A percentile compares a stretch with the other conserved stretches of the same genome.
These are phyloP conservation scores for Alliaria petiolata DNA, from an alignment of 345 rosid species.

Conservation along the genomic window DNA sequence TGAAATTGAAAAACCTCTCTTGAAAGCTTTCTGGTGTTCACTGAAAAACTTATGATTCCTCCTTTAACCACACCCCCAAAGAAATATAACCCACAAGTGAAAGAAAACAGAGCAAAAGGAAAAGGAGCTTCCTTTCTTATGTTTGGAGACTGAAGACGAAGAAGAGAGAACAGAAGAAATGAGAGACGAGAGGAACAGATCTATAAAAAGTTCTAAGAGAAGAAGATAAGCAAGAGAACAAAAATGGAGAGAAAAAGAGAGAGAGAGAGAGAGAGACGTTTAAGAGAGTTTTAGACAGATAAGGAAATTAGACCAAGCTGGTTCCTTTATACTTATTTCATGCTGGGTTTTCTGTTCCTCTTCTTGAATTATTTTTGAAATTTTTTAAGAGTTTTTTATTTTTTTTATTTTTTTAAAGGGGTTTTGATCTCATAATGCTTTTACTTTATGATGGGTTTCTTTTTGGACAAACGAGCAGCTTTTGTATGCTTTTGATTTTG, in stretches of 20 bases:
- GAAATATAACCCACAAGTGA: conserved; percentile 7
- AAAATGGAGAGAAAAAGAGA: neutral
- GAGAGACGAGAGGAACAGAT: conserved; percentile 2
- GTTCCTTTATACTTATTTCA: conserved; percentile 38
- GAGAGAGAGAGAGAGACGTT: conserved; percentile 14
- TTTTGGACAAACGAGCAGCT: conserved; percentile 42
- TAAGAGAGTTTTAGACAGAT: conserved; percentile 36
- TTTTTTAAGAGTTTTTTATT: neutral
- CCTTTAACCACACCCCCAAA: conserved; percentile 22
- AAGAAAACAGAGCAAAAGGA: neutral
- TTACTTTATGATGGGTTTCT: conserved; percentile 39
- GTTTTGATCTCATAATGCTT: conserved; percentile 35
- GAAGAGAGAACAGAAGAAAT: neutral
- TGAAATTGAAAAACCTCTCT: conserved; percentile 13
- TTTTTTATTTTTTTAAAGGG: neutral
- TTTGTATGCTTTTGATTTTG: conserved; percentile 37
- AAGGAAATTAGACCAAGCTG: conserved; percentile 31
- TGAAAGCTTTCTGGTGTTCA: conserved; percentile 11
- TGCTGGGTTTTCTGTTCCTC: conserved; percentile 30
- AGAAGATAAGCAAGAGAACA: conserved; percentile 11
- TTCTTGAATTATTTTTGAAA: conserved; percentile 19
- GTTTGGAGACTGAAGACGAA: conserved; percentile 29
- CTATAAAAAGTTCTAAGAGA: neutral
- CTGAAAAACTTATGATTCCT: neutral
- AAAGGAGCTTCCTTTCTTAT: conserved; percentile 28